A percentile compares a stretch with the other conserved stretches of the same genome.
Evolutionary conservation across 2,329 filamentous ascomycete species (phyloP).

Genomic region (Myriosclerotinia duriaeana): DNA sequence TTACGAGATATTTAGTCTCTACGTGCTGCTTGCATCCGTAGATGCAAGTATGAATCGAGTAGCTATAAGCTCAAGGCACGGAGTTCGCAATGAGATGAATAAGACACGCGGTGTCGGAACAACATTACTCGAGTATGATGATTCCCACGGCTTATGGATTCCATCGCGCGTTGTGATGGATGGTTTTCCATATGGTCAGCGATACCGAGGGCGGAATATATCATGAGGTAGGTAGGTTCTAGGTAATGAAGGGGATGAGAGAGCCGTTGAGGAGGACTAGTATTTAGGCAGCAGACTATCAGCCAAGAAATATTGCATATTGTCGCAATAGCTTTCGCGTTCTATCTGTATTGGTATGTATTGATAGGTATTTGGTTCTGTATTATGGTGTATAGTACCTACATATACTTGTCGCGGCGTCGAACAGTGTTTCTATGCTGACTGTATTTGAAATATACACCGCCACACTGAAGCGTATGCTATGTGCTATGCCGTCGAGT

Average conservation of each 20-base stretch:
- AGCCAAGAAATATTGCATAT: neutral
- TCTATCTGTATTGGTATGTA: neutral
- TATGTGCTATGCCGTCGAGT: too few species aligned
- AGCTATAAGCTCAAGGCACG: neutral
- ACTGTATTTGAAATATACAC: neutral
- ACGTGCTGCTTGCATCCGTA: neutral
- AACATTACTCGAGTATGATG: neutral
- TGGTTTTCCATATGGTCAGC: neutral
- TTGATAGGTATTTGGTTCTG: neutral
- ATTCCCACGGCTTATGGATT: neutral
- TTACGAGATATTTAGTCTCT: neutral
- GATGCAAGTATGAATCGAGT: neutral
- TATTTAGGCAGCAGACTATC: neutral
- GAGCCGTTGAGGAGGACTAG: neutral
- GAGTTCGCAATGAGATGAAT: neutral
- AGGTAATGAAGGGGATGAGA: neutral
- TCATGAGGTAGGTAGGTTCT: too few species aligned
- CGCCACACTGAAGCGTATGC: too few species aligned
- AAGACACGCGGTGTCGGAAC: neutral
- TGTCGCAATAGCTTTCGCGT: neutral
- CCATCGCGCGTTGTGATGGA: neutral
- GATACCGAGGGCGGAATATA: too few species aligned
- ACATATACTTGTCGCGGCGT: neutral
- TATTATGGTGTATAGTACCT: neutral
- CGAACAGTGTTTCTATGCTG: neutral